Evolutionary conservation across 495 filamentous ascomycete genomes (phyloP).

Genomic region (Penicillium argentinense): DNA sequence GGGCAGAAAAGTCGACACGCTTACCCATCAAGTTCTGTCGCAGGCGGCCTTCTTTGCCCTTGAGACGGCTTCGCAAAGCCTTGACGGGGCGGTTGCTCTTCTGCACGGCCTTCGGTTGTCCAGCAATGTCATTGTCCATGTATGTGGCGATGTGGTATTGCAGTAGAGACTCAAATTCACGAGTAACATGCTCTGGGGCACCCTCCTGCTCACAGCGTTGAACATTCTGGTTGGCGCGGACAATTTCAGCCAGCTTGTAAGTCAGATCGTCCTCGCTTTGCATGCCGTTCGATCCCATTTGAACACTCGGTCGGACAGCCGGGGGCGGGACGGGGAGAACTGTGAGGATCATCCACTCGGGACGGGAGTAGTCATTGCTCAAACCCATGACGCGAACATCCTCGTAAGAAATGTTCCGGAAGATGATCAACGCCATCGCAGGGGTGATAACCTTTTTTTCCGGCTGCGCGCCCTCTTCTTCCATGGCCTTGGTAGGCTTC

Average conservation of each 20-base stretch:
- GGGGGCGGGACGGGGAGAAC: conserved; percentile 94
- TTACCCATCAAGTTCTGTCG: conserved; percentile 99
- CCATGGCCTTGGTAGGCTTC: conserved; percentile 70
- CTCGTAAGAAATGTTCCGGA: conserved; percentile 74
- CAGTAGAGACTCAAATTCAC: conserved; percentile 87
- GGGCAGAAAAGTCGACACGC: conserved; percentile 98
- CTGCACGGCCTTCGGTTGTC: conserved; percentile 91
- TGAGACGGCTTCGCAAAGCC: conserved; percentile 90
- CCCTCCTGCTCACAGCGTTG: conserved; percentile 83
- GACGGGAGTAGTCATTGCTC: conserved; percentile 88
- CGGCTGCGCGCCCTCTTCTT: conserved; percentile 64
- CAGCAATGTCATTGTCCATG: conserved; percentile 99
- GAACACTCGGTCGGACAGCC: conserved; percentile 92
- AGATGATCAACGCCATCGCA: conserved; percentile 76
- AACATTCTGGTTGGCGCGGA: conserved; percentile 95
- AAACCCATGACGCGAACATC: conserved; percentile 86
- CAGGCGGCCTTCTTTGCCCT: conserved; percentile 96
- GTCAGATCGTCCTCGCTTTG: conserved; percentile 98
- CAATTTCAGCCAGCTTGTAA: conserved; percentile 97
- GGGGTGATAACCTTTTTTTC: conserved; percentile 88
- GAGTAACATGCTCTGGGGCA: conserved; percentile 81
- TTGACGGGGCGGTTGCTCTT: conserved; percentile 96
- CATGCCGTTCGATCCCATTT: conserved; percentile 84
- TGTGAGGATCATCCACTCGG: conserved; percentile 97
- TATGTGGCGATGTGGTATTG: conserved; percentile 98